Percentiles rank a stretch among this genome's conserved stretches.
phyloP scores from a whole-genome alignment of 352 stramenopile species.

The Peronospora belbahrii region DNA sequence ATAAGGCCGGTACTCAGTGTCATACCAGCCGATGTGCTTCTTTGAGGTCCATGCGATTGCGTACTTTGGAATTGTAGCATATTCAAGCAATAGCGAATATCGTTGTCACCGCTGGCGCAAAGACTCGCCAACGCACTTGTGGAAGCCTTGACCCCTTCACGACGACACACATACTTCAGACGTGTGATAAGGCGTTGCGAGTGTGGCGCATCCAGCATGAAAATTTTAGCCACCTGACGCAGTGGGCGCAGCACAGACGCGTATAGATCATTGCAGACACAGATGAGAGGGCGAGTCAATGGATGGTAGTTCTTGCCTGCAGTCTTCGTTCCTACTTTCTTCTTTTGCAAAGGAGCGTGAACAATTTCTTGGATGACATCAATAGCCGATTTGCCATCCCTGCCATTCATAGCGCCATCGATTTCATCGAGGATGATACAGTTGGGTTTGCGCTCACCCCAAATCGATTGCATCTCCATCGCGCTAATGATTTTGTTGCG shows the following conservation, averaged over 20 bases:
- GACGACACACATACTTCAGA: constrained; percentile 88
- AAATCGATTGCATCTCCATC: constrained; percentile 90
- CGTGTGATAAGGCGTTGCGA: constrained; percentile 84
- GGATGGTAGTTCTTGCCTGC: constrained; percentile 47
- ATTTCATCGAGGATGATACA: constrained; percentile 98
- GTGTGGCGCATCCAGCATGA: constrained; percentile 85
- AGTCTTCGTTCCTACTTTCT: constrained; percentile 33
- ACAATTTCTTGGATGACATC: constrained; percentile 91
- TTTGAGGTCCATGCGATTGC: constrained; percentile 20
- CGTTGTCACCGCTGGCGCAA: constrained; percentile 66
- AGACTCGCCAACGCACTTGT: constrained; percentile 55
- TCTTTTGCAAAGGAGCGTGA: constrained; percentile 60
- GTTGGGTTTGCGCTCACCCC: constrained; percentile 87
- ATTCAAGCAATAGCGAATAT: constrained; percentile 95
- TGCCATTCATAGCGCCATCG: constrained; percentile 91
- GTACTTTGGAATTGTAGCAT: constrained; percentile 92
- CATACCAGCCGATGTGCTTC: constrained; percentile 4
- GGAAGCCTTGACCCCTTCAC: constrained; percentile 80
- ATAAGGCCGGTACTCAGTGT: constrained; percentile 34
- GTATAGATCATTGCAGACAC: constrained; percentile 98
- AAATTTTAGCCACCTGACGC: constrained; percentile 90
- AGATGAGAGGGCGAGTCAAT: constrained; percentile 92
- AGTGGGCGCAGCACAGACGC: constrained; percentile 91
- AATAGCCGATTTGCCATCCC: constrained; percentile 81
- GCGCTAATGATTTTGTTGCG: constrained; percentile 88